Conservation (phyloP, 1,139 yeast genomes). For the Chernovozyma sophiae-reginae region DNA sequence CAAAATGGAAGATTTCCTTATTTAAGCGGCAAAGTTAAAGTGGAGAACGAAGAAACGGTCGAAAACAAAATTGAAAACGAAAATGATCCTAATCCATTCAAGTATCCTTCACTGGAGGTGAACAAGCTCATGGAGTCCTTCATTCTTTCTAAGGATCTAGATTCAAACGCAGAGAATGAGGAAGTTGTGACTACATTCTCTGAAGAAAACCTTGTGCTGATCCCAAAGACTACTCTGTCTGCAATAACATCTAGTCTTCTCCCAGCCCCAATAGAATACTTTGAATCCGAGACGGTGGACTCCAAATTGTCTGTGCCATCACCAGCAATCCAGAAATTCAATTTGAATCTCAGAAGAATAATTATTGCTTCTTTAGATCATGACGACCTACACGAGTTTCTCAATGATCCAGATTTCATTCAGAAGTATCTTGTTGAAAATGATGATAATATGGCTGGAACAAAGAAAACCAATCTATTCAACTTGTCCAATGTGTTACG, state of each 20-base stretch:
- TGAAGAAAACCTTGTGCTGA: background rate
- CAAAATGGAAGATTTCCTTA: conserved; percentile 59
- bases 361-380: conserved; percentile 23
- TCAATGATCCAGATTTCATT: conserved; percentile 24
- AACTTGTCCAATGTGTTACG: conserved; percentile 28
- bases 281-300: conserved; percentile 8
- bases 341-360: conserved; percentile 22
- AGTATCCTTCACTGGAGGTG: conserved; percentile 10
- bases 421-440: conserved; percentile 21
- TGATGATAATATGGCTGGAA: background rate
- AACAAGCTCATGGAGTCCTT: conserved; percentile 27
- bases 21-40: conserved; percentile 20
- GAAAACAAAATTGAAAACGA: conserved; percentile 2
- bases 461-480: conserved; percentile 17
- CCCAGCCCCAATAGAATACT: background rate
- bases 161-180: no score
- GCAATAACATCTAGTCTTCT: conserved; percentile 1
- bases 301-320: conserved; percentile 21
- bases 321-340: conserved; percentile 29
- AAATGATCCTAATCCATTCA: conserved; percentile 5
- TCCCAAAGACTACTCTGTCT: conserved; percentile 1
- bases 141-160: conserved; percentile 22
- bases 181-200: conserved; percentile 6
- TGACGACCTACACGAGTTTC: conserved; percentile 11
- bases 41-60: background rate